Evolutionary conservation across 768 basidiomycete genomes (phyloP).

Genomic region (Lepiota subincarnata): DNA sequence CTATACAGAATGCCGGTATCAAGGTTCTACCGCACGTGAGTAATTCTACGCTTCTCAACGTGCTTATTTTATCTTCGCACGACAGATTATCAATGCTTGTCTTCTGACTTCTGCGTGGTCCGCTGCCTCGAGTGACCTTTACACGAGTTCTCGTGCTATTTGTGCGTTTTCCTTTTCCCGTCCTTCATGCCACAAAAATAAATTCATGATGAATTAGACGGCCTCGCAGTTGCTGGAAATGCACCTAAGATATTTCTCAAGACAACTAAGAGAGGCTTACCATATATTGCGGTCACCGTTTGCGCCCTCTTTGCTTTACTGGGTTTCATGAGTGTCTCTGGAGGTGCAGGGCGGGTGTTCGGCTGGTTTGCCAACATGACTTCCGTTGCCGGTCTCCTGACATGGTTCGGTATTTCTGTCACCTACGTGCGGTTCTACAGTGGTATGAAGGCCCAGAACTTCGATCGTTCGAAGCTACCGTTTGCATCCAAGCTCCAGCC

Average conservation of each 20-base stretch:
- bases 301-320: conserved; percentile 63
- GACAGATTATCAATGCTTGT: conserved; percentile 73
- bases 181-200: not conserved
- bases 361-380: conserved; percentile 80
- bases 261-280: conserved; percentile 71
- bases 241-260: conserved; percentile 77
- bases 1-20: conserved; percentile 83
- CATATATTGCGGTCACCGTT: conserved; percentile 67
- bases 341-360: conserved; percentile 71
- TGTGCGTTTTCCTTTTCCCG: conserved; percentile 42
- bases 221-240: conserved; percentile 73
- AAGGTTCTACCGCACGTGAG: conserved; percentile 74
- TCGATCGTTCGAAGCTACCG: conserved; percentile 67
- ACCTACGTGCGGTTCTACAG: conserved; percentile 81
- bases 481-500: conserved; percentile 67
- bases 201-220: conserved; percentile 45
- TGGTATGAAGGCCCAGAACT: conserved; percentile 80
- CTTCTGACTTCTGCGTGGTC: conserved; percentile 91
- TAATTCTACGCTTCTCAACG: not conserved
- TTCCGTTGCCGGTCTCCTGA: conserved; percentile 61
- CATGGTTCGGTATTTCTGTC: conserved; percentile 76
- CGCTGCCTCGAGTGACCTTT: conserved; percentile 84
- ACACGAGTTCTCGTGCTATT: conserved; percentile 83
- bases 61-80: conserved; percentile 1
- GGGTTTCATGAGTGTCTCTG: conserved; percentile 77